Evolutionary conservation across 2,329 filamentous ascomycete genomes (phyloP).

Genomic region (Erysiphe neolycopersici): DNA sequence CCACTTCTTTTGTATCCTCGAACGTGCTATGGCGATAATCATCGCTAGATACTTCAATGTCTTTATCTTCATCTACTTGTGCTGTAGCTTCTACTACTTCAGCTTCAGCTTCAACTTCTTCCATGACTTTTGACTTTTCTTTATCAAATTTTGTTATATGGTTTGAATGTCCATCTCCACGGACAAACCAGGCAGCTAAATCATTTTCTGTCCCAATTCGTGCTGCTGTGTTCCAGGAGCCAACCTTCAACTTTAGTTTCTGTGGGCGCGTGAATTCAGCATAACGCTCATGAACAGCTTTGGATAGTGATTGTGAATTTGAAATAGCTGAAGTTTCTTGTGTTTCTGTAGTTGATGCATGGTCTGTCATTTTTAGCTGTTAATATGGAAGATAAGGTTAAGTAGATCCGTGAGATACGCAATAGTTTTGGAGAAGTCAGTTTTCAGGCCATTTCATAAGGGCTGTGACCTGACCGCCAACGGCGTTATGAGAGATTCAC

Average conservation of each 20-base stretch:
- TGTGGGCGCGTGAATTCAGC: constrained; percentile 54
- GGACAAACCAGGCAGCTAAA: constrained; percentile 66
- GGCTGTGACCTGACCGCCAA: too few species aligned
- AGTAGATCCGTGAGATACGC: too few species aligned
- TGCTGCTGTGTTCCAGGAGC: constrained; percentile 83
- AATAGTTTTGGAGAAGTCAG: too few species aligned
- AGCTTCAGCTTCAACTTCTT: background rate
- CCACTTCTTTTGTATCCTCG: constrained; percentile 37
- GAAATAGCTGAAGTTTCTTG: constrained; percentile 8
- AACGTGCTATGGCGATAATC: background rate
- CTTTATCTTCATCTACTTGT: background rate
- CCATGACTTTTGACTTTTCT: background rate
- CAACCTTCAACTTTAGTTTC: constrained; percentile 62
- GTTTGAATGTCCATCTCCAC: constrained; percentile 8
- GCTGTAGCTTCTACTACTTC: background rate
- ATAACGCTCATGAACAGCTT: constrained; percentile 42
- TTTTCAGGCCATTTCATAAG: too few species aligned
- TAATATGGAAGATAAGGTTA: too few species aligned
- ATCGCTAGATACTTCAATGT: too few species aligned
- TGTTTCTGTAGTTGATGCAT: background rate
- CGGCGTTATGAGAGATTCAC: too few species aligned
- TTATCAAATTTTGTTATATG: background rate
- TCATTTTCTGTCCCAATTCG: constrained; percentile 70
- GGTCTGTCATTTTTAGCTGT: too few species aligned
- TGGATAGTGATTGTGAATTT: constrained; percentile 30